phyloP scores from a whole-genome alignment of 371 early-diverging fungal genomes.

The Mortierella sp. region DNA sequence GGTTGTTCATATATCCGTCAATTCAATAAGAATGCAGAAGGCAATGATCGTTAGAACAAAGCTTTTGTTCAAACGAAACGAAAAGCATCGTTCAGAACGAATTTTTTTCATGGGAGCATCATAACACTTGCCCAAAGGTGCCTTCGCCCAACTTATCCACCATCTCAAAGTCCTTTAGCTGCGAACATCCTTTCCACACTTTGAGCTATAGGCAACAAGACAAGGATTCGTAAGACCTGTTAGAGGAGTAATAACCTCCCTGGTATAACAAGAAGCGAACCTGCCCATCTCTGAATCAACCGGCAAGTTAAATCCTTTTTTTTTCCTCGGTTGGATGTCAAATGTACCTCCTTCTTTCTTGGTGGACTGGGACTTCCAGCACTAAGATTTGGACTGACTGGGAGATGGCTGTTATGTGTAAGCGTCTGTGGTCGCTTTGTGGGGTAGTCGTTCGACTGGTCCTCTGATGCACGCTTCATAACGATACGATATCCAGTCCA shows the following conservation, averaged over 20 bases:
- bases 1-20: conserved; percentile 4
- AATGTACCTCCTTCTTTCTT: conserved; percentile 46
- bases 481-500: not conserved
- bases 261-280: too few species aligned
- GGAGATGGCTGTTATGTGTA: conserved; percentile 16
- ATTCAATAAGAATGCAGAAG: conserved; percentile 7
- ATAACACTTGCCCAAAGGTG: conserved; percentile 62
- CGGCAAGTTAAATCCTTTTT: too few species aligned
- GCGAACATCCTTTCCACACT: conserved; percentile 42
- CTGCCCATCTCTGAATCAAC: too few species aligned
- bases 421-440: conserved; percentile 26
- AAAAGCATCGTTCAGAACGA: conserved; percentile 6
- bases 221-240: not conserved
- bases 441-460: conserved; percentile 19
- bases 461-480: conserved; percentile 31
- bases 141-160: conserved; percentile 59
- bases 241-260: too few species aligned
- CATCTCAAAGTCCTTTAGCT: conserved; percentile 43
- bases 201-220: conserved; percentile 18
- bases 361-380: conserved; percentile 50
- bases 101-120: not conserved
- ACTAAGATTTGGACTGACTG: conserved; percentile 44
- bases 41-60: conserved; percentile 1
- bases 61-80: not conserved
- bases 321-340: not conserved